These are phyloP conservation scores for Zanthoxylum bungeanum DNA, from an alignment of 345 rosid species.

Conservation along the genomic window DNA sequence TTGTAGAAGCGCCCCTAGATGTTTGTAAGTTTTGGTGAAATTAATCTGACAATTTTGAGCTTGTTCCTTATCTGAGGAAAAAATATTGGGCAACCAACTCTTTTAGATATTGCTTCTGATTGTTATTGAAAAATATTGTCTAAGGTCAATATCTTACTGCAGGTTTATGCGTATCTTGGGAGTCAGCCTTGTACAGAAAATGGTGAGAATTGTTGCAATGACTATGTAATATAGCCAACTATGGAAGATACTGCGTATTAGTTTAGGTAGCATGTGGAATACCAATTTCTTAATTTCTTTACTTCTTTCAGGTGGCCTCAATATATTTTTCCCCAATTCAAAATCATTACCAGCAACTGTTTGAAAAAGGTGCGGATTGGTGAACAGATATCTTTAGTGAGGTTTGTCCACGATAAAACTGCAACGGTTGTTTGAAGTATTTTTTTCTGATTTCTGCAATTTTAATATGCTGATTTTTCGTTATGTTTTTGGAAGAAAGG, in stretches of 20 bases:
- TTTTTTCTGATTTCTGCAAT: constrained; percentile 10
- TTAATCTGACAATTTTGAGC: background rate
- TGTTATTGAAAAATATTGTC: constrained; percentile 9
- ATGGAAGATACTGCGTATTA: background rate
- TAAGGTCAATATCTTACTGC: constrained; percentile 17
- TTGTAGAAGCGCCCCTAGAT: constrained; percentile 81
- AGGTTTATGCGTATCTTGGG: constrained; percentile 94
- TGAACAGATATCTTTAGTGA: constrained; percentile 74
- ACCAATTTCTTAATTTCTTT: background rate
- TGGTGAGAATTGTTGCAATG: constrained; percentile 50
- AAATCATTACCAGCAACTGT: constrained; percentile 44
- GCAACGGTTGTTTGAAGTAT: constrained; percentile 6
- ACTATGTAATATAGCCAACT: background rate
- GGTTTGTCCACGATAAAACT: constrained; percentile 43
- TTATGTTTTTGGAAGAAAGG: constrained; percentile 67
- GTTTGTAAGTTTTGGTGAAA: constrained; percentile 52
- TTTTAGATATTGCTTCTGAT: constrained; percentile 2
- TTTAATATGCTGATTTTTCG: constrained; percentile 27
- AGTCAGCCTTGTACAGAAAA: constrained; percentile 63
- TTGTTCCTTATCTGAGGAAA: constrained; percentile 10
- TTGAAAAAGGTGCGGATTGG: constrained; percentile 57
- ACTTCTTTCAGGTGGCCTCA: constrained; percentile 85
- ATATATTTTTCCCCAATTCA: constrained; percentile 62
- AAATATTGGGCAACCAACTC: background rate
- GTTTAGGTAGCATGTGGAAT: constrained; percentile 6